Evolutionary conservation across 2,329 filamentous ascomycete species (phyloP), one percentile per base, ranked within the genome.

Genomic region (Ceratocystis variospora): DNA sequence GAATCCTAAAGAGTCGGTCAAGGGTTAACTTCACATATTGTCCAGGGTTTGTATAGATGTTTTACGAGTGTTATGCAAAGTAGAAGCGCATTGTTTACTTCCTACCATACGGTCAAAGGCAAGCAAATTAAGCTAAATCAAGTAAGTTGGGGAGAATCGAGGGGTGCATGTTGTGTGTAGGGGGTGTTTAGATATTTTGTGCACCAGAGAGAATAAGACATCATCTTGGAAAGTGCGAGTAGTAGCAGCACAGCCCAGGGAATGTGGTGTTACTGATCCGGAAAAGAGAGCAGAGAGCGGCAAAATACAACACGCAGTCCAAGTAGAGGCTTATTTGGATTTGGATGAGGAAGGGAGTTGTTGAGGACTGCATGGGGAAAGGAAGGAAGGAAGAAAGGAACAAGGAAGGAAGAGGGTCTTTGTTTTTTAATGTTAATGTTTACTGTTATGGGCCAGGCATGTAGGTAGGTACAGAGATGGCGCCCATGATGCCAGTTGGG

Each of bases 391-490:
- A 59, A 59, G 53, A 12, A 25, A 59, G 15, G 53, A 33, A 57
- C 15, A 28, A 57, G 31, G 55, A 59, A 59, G 55, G 55, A 59
- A 19, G 55, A 37, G 55, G 55, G 55, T 59, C 28, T 59, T 59
- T 59, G 28, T 59, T 37, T 8, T 25, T 55, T 28, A 15, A 25
- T 55, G 50, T 55, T 55, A 17, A 15, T 59, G 55, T 59, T n/a
- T 41, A 41, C 12, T 41, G 37, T 41, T 41, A 41, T 41, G 37
- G 37, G 37, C 3, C 37, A 41, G 37, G 37, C 37, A 41, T 41
- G 37, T 41, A 12, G 37, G n/a, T n/a, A n/a, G n/a, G n/a, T n/a
- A n/a, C n/a, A n/a, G n/a, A n/a, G n/a, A n/a, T n/a, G 37, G 15
- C 55, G 55, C 55, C 37, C 55, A 19, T 59, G 28, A 6, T 17